These are phyloP conservation scores for Penicillium paradoxum DNA, from an alignment of 495 filamentous ascomycete species.

Conservation along the genomic window DNA sequence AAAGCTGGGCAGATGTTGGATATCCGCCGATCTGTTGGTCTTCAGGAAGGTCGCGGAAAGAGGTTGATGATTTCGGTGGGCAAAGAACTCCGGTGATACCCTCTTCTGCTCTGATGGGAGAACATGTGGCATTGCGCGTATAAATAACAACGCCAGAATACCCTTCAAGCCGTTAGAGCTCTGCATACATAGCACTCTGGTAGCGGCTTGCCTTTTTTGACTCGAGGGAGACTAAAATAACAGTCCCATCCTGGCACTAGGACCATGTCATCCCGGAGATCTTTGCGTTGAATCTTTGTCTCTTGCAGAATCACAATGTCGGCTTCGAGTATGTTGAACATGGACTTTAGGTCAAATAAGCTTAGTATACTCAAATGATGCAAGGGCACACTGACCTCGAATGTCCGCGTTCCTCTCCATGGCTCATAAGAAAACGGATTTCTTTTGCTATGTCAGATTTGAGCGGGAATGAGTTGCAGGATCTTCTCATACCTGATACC, in stretches of 20 bases:
- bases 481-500: constrained; percentile 67
- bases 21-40: constrained; percentile 93
- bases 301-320: constrained; percentile 96
- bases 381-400: constrained; percentile 50
- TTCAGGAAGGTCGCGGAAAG: constrained; percentile 69
- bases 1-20: constrained; percentile 62
- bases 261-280: constrained; percentile 93
- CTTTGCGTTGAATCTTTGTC: constrained; percentile 92
- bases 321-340: constrained; percentile 92
- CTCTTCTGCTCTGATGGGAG: constrained; percentile 88
- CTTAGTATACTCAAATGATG: background rate
- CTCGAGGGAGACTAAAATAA: constrained; percentile 84
- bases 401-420: constrained; percentile 86
- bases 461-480: background rate
- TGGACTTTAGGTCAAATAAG: constrained; percentile 47
- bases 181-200: background rate
- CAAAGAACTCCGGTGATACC: constrained; percentile 80
- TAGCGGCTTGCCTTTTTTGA: constrained; percentile 69
- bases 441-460: constrained; percentile 33
- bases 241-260: constrained; percentile 94
- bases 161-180: constrained; percentile 45
- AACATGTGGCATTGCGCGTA: constrained; percentile 81
- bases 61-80: constrained; percentile 67
- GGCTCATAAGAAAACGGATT: constrained; percentile 95
- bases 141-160: constrained; percentile 97